Conservation (phyloP, 2,329 filamentous ascomycete species). For the Lithohypha guttulata region DNA sequence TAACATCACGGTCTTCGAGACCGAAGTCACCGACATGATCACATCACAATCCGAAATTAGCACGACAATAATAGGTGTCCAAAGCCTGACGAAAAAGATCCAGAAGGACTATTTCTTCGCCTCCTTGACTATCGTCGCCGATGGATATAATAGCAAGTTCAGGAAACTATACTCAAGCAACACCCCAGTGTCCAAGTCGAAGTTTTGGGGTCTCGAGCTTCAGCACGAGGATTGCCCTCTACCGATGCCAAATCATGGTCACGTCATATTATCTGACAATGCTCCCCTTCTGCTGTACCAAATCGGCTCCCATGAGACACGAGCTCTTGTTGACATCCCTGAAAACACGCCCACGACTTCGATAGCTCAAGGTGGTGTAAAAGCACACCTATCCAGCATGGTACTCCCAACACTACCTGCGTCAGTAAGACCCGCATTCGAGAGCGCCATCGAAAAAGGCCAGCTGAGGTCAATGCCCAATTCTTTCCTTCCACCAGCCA, state of each 20-base stretch:
- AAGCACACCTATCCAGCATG: constrained; percentile 67
- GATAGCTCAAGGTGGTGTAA: constrained; percentile 66
- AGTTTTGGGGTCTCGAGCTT: constrained; percentile 89
- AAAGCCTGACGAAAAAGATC: constrained; percentile 55
- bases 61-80: constrained; percentile 70
- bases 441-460: constrained; percentile 64
- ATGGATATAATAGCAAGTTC: constrained; percentile 89
- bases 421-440: constrained; percentile 61
- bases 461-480: constrained; percentile 90
- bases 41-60: constrained; percentile 44
- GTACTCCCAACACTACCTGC: constrained; percentile 69
- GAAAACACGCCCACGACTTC: constrained; percentile 63
- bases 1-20: constrained; percentile 87
- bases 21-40: constrained; percentile 68
- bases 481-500: constrained; percentile 74
- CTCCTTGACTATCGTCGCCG: constrained; percentile 74
- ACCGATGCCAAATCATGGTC: constrained; percentile 64
- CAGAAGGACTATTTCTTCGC: constrained; percentile 73
- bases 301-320: constrained; percentile 89
- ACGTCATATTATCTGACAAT: constrained; percentile 72
- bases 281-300: constrained; percentile 86
- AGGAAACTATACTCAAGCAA: constrained; percentile 64
- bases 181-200: constrained; percentile 62
- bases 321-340: constrained; percentile 80
- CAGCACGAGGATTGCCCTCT: constrained; percentile 62